Evolutionary conservation across 345 rosid genomes (phyloP).

Genomic region (Conringia planisiliqua): DNA sequence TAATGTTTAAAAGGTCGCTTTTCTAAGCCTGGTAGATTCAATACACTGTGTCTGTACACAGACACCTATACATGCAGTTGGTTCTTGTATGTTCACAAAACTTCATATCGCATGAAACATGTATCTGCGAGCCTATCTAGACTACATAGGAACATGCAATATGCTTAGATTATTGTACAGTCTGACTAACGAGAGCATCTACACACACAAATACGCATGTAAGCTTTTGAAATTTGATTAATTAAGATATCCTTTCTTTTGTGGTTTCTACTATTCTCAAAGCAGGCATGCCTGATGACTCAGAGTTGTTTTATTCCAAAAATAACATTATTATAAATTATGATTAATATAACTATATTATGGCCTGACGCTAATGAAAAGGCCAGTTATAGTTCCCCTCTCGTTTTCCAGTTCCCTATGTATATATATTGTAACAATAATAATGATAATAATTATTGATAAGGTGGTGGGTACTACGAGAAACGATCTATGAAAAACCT

Average conservation of each 20-base stretch:
- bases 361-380: slow-evolving; percentile 22
- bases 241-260: slow-evolving; percentile 28
- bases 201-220: slow-evolving; percentile 32
- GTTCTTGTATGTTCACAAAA: neutral
- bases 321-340: neutral
- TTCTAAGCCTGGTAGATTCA: neutral
- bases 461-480: slow-evolving; percentile 27
- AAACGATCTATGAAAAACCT: slow-evolving; percentile 25
- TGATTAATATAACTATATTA: slow-evolving; percentile 6
- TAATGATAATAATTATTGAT: slow-evolving; percentile 21
- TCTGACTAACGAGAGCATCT: slow-evolving; percentile 35
- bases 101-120: slow-evolving; percentile 18
- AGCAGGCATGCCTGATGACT: slow-evolving; percentile 38
- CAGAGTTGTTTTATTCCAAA: slow-evolving; percentile 11
- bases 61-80: slow-evolving; percentile 1
- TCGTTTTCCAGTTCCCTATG: slow-evolving; percentile 34
- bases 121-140: slow-evolving; percentile 26
- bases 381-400: slow-evolving; percentile 29
- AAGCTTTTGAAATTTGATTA: slow-evolving; percentile 25
- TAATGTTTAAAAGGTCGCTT: neutral
- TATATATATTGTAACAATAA: slow-evolving; percentile 1
- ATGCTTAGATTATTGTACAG: slow-evolving; percentile 25
- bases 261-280: slow-evolving; percentile 33
- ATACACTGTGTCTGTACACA: neutral
- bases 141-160: slow-evolving; percentile 20